Percentiles rank a stretch among this genome's conserved stretches.
These are phyloP conservation scores for Cyclotella sp. DNA, from an alignment of 108 stramenopile species.

Conservation along the genomic window DNA sequence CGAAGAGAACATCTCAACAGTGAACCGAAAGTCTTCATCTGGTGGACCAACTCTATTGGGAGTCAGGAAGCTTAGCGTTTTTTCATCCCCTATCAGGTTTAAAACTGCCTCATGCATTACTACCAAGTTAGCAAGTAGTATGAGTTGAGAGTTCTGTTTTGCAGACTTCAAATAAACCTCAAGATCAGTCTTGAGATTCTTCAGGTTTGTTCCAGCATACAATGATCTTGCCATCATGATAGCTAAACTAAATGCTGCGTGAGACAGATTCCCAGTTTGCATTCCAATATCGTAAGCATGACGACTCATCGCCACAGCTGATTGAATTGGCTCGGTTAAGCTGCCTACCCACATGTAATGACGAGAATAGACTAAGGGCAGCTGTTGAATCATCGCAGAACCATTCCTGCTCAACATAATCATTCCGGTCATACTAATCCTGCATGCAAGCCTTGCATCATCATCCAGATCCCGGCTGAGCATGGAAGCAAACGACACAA, in stretches of 20 bases:
- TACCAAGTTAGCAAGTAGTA: too few species aligned
- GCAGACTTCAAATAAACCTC: slow-evolving; percentile 26
- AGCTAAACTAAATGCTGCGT: slow-evolving; percentile 12
- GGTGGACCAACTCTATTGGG: too few species aligned
- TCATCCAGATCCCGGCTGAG: not conserved
- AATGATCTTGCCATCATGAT: slow-evolving; percentile 14
- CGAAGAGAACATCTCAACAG: too few species aligned
- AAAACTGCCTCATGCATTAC: too few species aligned
- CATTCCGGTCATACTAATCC: not conserved
- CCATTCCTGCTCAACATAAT: not conserved
- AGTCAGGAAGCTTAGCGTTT: too few species aligned
- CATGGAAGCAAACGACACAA: not conserved
- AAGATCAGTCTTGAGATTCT: slow-evolving; percentile 13
- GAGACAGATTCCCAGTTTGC: slow-evolving; percentile 11
- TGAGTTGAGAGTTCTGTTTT: too few species aligned
- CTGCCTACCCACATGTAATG: slow-evolving; percentile 6
- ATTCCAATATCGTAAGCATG: slow-evolving; percentile 28
- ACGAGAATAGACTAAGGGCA: not conserved
- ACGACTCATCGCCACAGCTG: slow-evolving; percentile 20
- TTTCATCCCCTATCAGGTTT: too few species aligned
- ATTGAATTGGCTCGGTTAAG: slow-evolving; percentile 24
- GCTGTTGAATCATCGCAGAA: not conserved
- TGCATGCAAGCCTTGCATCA: too few species aligned
- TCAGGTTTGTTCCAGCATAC: slow-evolving; percentile 18
- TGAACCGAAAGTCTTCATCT: too few species aligned